Evolutionary conservation across 306 rosid species (phyloP).

Genomic region (Alnus glutinosa): DNA sequence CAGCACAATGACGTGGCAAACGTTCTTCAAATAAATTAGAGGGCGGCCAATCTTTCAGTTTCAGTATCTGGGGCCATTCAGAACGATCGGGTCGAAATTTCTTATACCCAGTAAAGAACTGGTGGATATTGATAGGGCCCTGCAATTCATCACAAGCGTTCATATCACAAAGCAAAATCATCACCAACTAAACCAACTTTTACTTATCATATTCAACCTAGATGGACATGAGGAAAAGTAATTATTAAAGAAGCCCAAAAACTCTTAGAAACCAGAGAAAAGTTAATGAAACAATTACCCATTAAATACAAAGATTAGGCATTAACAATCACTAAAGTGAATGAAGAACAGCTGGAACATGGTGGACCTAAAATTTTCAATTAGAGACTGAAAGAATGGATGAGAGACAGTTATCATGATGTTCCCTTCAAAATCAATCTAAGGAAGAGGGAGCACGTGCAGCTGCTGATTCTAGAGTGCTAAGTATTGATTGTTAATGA

Average conservation of each 20-base stretch:
- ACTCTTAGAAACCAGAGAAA: background rate
- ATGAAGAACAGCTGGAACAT: background rate
- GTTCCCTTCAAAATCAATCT: background rate
- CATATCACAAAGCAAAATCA: conserved; percentile 18
- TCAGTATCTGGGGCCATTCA: conserved; percentile 74
- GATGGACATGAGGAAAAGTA: background rate
- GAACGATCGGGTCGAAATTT: conserved; percentile 28
- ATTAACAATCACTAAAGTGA: background rate
- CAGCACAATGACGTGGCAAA: conserved; percentile 80
- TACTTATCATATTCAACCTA: background rate
- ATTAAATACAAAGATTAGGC: background rate
- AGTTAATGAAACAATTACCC: background rate
- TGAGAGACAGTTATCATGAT: background rate
- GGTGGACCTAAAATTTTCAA: background rate
- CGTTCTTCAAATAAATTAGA: conserved; percentile 69
- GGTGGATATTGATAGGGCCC: conserved; percentile 77
- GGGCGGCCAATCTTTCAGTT: conserved; percentile 90
- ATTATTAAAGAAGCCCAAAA: background rate
- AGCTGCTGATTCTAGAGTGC: background rate
- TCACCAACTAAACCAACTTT: background rate
- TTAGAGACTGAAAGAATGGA: background rate
- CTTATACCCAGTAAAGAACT: conserved; percentile 78
- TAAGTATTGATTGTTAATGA: background rate
- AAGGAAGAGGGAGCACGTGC: background rate
- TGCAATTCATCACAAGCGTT: conserved; percentile 36